Evolutionary conservation across 768 basidiomycete genomes (phyloP).

Genomic region (Pisolithus microcarpus): DNA sequence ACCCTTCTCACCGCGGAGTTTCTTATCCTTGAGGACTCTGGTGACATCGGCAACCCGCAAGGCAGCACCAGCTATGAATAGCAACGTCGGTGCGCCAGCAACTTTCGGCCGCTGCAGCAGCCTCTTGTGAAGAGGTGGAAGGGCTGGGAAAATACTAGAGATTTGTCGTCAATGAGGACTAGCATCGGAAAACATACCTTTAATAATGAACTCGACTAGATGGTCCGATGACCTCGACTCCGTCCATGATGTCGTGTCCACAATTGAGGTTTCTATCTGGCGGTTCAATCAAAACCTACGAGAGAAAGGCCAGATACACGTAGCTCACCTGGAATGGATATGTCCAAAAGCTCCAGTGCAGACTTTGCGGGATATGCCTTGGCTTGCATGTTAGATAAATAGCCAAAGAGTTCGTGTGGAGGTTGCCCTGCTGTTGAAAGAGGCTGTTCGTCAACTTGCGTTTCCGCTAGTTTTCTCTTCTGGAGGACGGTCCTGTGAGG

Average conservation of each 20-base stretch:
- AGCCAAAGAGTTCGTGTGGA: conserved; percentile 51
- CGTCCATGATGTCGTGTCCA: conserved; percentile 70
- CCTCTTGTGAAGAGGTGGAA: conserved; percentile 61
- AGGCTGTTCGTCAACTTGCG: conserved; percentile 29
- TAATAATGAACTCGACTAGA: conserved; percentile 67
- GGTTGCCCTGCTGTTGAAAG: conserved; percentile 51
- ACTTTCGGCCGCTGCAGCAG: conserved; percentile 69
- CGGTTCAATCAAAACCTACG: conserved; percentile 40
- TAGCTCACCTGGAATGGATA: conserved; percentile 65
- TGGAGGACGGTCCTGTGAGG: conserved; percentile 21
- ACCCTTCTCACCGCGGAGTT: conserved; percentile 70
- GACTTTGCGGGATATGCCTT: conserved; percentile 66
- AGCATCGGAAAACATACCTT: conserved; percentile 39
- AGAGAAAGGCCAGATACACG: conserved; percentile 1
- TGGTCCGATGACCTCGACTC: conserved; percentile 64
- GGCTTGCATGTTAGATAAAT: conserved; percentile 58
- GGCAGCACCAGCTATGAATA: conserved; percentile 85
- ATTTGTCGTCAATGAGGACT: background rate
- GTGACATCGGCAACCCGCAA: conserved; percentile 87
- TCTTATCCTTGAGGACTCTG: conserved; percentile 61
- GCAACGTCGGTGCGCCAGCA: conserved; percentile 77
- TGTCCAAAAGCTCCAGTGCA: conserved; percentile 72
- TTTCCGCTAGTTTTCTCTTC: conserved; percentile 60
- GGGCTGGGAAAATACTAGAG: conserved; percentile 33
- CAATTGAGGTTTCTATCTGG: conserved; percentile 62